Conservation (phyloP, 768 basidiomycete genomes). For the Trametes cinnabarina region DNA sequence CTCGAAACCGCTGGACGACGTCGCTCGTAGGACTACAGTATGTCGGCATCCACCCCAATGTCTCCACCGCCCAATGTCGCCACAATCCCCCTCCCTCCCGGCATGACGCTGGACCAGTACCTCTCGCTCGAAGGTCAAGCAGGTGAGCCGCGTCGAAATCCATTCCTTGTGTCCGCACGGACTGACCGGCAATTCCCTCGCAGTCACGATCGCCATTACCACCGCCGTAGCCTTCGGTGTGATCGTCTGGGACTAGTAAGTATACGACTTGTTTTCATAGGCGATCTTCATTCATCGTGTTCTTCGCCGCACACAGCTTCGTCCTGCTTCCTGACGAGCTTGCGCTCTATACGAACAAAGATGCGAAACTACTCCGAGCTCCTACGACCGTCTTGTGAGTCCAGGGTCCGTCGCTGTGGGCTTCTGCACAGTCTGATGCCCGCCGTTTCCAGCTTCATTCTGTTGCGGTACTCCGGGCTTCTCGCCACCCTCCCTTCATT, state of each 20-base stretch:
- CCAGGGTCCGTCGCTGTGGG: neutral
- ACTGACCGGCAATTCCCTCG: neutral
- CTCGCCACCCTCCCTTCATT: constrained; percentile 6
- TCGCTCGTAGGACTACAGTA: neutral
- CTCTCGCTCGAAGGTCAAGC: neutral
- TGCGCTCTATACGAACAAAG: neutral
- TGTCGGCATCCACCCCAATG: neutral
- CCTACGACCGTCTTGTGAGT: constrained; percentile 3
- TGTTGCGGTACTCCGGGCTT: constrained; percentile 7
- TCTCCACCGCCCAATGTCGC: neutral
- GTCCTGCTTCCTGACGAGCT: neutral
- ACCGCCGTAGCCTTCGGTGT: neutral
- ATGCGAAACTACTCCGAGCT: neutral
- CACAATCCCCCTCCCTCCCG: neutral
- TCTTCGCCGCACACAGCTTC: neutral
- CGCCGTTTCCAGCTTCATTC: constrained; percentile 2
- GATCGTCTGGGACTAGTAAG: neutral
- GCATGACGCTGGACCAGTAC: neutral
- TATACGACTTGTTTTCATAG: neutral
- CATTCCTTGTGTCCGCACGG: neutral
- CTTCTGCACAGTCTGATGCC: neutral
- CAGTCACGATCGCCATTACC: neutral
- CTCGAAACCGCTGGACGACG: neutral
- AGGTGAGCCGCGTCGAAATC: neutral
- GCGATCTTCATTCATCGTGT: neutral